Base-by-base conservation (phyloP, 1,139 yeast species). In the Blastobotrys capitulatus region DNA sequence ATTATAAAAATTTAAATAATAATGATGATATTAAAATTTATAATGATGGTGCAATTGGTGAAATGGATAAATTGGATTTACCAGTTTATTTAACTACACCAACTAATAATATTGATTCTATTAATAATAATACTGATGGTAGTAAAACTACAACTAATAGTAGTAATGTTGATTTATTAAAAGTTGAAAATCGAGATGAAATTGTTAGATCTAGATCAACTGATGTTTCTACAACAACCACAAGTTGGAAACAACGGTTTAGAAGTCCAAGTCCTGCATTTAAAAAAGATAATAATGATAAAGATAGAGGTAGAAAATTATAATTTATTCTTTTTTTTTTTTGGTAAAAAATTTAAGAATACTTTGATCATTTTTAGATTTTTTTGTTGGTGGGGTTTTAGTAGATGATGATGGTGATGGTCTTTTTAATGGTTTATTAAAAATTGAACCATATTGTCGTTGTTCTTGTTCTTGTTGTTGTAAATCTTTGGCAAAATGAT, bases 401-500 rank as follows among this genome's bases (percentile, higher is more conserved):
- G n/a, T n/a, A n/a, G n/a, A n/a, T n/a, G n/a, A n/a, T n/a, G n/a
- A n/a, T n/a, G n/a, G n/a, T n/a, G n/a, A n/a, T n/a, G n/a, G n/a
- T n/a, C n/a, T n/a, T n/a, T n/a, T n/a, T n/a, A n/a, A n/a, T n/a
- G n/a, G n/a, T n/a, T n/a, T n/a, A n/a, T n/a, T n/a, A n/a, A n/a
- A n/a, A n/a, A n/a, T n/a, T n/a, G n/a, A n/a, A n/a, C 16, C 22
- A 19, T 20, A n/a, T 16, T 15, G 18, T 16, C 7, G 36, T 16
- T 32, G 36, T 32, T 20, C 35, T 13, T n/a, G 74, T 15, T 52
- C 49, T 25, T 52, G 75, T 72, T 6, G 63, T 69, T 61, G 80
- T 67, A 53, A 78, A 69, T 47, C 79, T 73, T 29, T 57, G 2
- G 75, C 75, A 51, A 63, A 62, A 48, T 71, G 75, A 71, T 72